Percentiles rank a stretch among this genome's conserved stretches.
phyloP scores from a whole-genome alignment of 768 basidiomycete genomes.

The Leccinum arenicola region DNA sequence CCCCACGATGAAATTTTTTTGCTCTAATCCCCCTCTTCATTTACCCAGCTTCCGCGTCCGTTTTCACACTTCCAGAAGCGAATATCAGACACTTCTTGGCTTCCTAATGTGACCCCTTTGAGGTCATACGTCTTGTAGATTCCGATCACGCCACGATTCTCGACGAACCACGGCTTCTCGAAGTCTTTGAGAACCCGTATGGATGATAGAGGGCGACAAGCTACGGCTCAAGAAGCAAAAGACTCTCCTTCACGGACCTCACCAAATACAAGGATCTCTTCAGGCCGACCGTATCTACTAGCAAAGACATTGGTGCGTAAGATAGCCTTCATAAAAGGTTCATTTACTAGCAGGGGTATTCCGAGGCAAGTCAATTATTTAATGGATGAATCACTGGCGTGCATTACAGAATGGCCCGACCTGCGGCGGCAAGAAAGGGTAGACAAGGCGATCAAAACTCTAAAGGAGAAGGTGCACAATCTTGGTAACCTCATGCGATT shows the following conservation, averaged over 20 bases:
- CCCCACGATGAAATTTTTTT: neutral
- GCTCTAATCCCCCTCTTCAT: neutral
- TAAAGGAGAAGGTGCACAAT: slow-evolving; percentile 14
- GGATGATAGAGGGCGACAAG: slow-evolving; percentile 21
- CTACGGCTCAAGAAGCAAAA: slow-evolving; percentile 10
- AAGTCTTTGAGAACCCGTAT: slow-evolving; percentile 5
- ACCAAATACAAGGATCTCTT: neutral
- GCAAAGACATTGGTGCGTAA: neutral
- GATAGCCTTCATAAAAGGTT: no score
- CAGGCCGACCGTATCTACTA: neutral
- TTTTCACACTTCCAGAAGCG: neutral
- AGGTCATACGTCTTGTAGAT: slow-evolving; percentile 18
- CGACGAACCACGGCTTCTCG: slow-evolving; percentile 18
- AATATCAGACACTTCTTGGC: slow-evolving; percentile 9
- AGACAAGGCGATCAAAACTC: neutral
- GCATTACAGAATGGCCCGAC: slow-evolving; percentile 16
- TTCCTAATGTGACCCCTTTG: slow-evolving; percentile 9
- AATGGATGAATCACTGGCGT: neutral
- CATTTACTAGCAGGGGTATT: neutral
- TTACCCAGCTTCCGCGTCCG: neutral
- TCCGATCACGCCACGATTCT: slow-evolving; percentile 11
- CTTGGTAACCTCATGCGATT: slow-evolving; percentile 38
- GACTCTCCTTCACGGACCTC: no score
- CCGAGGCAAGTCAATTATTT: neutral
- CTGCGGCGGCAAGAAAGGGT: slow-evolving; percentile 15